A percentile compares a stretch with the other conserved stretches of the same genome.
phyloP scores from a whole-genome alignment of 148 eudicot genomes.

The Amaranthus hypochondriacus region DNA sequence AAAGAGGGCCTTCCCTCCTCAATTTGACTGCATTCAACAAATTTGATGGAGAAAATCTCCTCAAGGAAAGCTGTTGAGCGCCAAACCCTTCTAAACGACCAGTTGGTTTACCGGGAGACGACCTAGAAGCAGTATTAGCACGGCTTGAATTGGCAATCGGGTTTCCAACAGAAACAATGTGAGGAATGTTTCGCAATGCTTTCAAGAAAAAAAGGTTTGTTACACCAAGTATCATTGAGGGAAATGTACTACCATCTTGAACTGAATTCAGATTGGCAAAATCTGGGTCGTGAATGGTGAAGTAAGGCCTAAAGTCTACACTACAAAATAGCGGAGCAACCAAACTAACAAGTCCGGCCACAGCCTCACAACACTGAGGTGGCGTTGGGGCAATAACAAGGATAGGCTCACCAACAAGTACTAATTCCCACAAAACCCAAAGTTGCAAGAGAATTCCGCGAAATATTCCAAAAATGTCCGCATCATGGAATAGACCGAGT shows the following conservation, averaged over 20 bases:
- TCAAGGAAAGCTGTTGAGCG: constrained; percentile 53
- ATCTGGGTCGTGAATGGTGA: constrained; percentile 88
- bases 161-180: constrained; percentile 83
- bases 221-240: constrained; percentile 90
- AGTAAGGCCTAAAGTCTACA: constrained; percentile 94
- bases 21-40: constrained; percentile 81
- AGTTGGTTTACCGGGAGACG: constrained; percentile 41
- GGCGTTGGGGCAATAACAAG: constrained; percentile 95
- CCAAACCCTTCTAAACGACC: constrained; percentile 55
- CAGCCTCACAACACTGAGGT: constrained; percentile 95
- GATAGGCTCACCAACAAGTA: constrained; percentile 90
- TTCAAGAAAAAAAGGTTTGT: constrained; percentile 89
- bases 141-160: constrained; percentile 62
- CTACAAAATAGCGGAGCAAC: constrained; percentile 86
- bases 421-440: constrained; percentile 88
- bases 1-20: constrained; percentile 93
- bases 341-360: constrained; percentile 86
- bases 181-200: constrained; percentile 77
- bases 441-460: constrained; percentile 84
- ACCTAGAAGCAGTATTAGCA: constrained; percentile 37
- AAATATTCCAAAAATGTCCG: constrained; percentile 91
- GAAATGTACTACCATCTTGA: constrained; percentile 59
- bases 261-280: constrained; percentile 74
- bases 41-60: constrained; percentile 72
- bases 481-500: constrained; percentile 84